Evolutionary conservation across 352 stramenopile genomes (phyloP).

Genomic region (Phytophthora ohioensis): DNA sequence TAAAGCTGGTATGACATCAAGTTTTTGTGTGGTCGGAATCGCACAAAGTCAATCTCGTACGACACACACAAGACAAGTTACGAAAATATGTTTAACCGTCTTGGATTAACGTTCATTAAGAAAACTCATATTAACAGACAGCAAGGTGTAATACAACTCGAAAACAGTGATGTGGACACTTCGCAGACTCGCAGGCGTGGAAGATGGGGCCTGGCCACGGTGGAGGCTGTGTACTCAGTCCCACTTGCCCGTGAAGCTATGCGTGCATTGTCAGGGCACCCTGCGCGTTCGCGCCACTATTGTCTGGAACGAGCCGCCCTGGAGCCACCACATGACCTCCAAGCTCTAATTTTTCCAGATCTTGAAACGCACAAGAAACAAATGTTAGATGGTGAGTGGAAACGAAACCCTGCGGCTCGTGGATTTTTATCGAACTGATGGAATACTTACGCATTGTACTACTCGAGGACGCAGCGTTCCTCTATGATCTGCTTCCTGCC

Average conservation of each 20-base stretch:
- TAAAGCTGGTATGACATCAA: conserved; percentile 18
- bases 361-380: no score
- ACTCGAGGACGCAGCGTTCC: no score
- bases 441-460: no score
- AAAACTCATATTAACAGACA: conserved; percentile 16
- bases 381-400: no score
- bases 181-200: not conserved
- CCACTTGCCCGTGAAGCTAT: conserved; percentile 7
- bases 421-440: no score
- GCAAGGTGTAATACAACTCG: conserved; percentile 4
- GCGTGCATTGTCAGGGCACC: no score
- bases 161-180: not conserved
- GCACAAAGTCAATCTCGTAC: not conserved
- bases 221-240: conserved; percentile 4
- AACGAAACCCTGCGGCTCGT: no score
- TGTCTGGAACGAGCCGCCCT: no score
- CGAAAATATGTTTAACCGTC: not conserved
- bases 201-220: not conserved
- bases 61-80: conserved; percentile 12
- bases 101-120: conserved; percentile 9
- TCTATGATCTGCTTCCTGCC: no score
- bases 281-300: no score
- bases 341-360: no score
- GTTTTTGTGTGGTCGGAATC: not conserved
- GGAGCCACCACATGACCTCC: no score